phyloP scores from a whole-genome alignment of 768 basidiomycete genomes.

The Russula olivacea region DNA sequence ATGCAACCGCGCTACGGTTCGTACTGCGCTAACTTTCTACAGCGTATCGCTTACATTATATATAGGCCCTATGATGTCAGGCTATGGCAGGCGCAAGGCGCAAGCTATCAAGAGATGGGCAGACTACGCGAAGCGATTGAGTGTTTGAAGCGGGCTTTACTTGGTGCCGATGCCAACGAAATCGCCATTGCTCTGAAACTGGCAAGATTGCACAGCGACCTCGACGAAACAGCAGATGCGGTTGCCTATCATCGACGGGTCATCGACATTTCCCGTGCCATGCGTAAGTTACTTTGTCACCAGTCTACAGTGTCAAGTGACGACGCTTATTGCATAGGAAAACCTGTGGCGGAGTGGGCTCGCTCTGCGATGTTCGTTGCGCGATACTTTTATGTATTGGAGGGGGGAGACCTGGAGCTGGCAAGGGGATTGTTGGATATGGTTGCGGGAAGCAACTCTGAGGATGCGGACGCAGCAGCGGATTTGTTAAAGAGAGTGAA shows the following conservation, averaged over 20 bases:
- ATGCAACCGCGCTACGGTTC: conserved; percentile 86
- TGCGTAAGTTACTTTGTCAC: conserved; percentile 39
- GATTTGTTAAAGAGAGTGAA: conserved; percentile 25
- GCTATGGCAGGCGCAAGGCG: conserved; percentile 91
- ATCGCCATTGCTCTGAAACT: conserved; percentile 66
- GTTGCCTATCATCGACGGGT: conserved; percentile 77
- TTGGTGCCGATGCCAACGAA: conserved; percentile 72
- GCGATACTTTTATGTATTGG: conserved; percentile 60
- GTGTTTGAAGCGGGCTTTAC: conserved; percentile 84
- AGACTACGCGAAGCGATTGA: conserved; percentile 87
- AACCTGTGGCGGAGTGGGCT: conserved; percentile 71
- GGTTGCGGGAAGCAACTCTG: conserved; percentile 34
- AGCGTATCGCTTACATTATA: background rate
- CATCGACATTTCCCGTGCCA: conserved; percentile 62
- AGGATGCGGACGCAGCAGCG: conserved; percentile 23
- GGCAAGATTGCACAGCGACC: conserved; percentile 60
- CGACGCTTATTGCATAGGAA: conserved; percentile 39
- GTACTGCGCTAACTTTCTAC: conserved; percentile 18
- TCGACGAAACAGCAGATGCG: conserved; percentile 64
- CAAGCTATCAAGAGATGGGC: conserved; percentile 89
- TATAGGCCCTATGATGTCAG: conserved; percentile 89
- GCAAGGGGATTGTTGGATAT: conserved; percentile 68
- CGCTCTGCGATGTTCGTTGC: conserved; percentile 83
- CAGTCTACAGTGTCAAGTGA: conserved; percentile 2
- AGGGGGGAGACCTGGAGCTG: conserved; percentile 59